Evolutionary conservation across 2,329 filamentous ascomycete genomes (phyloP).

Genomic region (Penicillium sclerotiorum): DNA sequence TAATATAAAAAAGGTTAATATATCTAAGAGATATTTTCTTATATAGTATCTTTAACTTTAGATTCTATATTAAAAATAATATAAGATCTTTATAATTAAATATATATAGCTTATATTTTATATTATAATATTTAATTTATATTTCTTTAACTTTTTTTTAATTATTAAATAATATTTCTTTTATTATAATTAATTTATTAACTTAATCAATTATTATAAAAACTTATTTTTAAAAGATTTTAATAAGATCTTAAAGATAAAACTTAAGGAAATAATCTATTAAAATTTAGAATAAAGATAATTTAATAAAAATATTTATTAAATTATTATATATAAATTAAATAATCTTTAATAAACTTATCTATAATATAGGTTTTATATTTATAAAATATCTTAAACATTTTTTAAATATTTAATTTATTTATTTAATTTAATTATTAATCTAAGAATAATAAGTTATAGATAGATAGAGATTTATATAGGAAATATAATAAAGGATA

Average conservation of each 20-base stretch:
- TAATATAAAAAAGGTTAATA: not conserved
- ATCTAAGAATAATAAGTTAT: not conserved
- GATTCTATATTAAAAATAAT: not conserved
- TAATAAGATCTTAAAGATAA: not conserved
- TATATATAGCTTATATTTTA: no score
- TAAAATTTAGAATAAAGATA: not conserved
- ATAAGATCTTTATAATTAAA: no score
- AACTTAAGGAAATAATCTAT: not conserved
- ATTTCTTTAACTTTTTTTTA: no score
- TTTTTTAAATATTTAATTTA: no score
- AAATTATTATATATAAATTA: not conserved
- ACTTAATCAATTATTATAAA: not conserved
- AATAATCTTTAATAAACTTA: not conserved
- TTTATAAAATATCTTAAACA: not conserved
- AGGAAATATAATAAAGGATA: not conserved
- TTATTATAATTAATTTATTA: no score
- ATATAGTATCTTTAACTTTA: not conserved
- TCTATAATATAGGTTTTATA: not conserved
- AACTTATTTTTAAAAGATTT: not conserved
- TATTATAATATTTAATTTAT: no score
- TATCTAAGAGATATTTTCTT: not conserved
- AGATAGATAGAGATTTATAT: not conserved
- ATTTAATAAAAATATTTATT: not conserved
- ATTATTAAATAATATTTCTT: no score
- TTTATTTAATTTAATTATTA: not conserved